These are phyloP conservation scores for Gymnopilus junonius DNA, from an alignment of 768 basidiomycete genomes.

Conservation along the genomic window DNA sequence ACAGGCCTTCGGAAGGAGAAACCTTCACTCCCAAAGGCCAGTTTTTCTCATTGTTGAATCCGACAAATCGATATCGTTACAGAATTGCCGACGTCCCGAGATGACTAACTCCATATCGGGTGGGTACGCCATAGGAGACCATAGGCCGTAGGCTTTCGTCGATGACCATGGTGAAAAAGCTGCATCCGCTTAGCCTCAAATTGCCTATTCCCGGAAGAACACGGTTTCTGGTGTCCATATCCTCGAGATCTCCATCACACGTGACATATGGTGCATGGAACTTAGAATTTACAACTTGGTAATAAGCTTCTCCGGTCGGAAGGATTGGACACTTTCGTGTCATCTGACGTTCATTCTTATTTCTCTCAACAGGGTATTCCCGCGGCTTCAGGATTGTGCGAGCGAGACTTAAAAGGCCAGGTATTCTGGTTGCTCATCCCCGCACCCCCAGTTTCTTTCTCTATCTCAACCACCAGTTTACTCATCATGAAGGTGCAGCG, in stretches of 20 bases:
- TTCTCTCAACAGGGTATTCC: conserved; percentile 5
- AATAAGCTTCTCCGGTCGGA: conserved; percentile 14
- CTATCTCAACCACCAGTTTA: conserved; percentile 1
- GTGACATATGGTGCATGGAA: conserved; percentile 14
- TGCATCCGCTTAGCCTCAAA: not conserved
- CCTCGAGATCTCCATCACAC: conserved; percentile 8
- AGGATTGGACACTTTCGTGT: conserved; percentile 18
- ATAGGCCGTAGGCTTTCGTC: not conserved
- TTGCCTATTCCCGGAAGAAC: conserved; percentile 20
- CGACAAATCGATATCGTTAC: not conserved
- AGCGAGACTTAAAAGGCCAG: conserved; percentile 25
- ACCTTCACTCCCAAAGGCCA: conserved; percentile 1
- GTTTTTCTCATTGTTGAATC: not conserved
- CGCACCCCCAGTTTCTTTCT: conserved; percentile 7
- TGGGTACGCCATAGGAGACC: not conserved
- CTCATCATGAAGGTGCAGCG: conserved; percentile 24
- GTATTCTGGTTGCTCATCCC: not conserved
- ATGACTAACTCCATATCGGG: not conserved
- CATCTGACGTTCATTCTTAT: conserved; percentile 21
- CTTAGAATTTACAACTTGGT: conserved; percentile 2
- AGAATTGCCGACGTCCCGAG: not conserved
- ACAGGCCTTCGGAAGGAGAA: conserved; percentile 8
- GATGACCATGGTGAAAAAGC: not conserved
- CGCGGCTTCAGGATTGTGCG: conserved; percentile 8
- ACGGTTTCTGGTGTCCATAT: conserved; percentile 19